phyloP scores from a whole-genome alignment of 768 basidiomycete genomes.

The Russula ochroleuca region DNA sequence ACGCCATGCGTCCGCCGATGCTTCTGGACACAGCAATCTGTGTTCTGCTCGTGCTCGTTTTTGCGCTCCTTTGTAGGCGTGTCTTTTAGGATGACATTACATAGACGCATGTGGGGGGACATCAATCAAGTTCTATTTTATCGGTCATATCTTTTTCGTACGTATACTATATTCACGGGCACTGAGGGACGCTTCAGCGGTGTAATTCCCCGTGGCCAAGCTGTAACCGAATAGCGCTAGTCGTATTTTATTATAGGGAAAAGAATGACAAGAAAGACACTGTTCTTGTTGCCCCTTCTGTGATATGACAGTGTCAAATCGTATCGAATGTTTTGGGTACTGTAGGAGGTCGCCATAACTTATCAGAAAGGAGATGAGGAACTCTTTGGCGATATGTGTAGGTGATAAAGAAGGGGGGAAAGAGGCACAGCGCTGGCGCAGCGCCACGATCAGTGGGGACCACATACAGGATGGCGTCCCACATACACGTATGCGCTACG shows the following conservation, averaged over 20 bases:
- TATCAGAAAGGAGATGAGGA: too few species aligned
- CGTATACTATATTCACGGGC: not conserved
- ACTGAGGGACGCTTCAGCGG: not conserved
- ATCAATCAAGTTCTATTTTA: conserved; percentile 4
- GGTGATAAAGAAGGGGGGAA: too few species aligned
- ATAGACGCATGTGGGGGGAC: conserved; percentile 1
- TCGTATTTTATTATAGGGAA: not conserved
- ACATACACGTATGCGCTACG: too few species aligned
- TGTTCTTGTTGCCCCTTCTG: too few species aligned
- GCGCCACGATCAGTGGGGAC: too few species aligned
- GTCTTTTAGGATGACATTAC: conserved; percentile 36
- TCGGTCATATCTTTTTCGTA: conserved; percentile 5
- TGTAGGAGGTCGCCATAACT: too few species aligned
- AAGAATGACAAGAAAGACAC: not conserved
- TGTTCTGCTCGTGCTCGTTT: conserved; percentile 61
- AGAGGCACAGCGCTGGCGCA: too few species aligned
- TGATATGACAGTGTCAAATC: too few species aligned
- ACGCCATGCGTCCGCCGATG: conserved; percentile 46
- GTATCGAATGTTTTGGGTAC: too few species aligned
- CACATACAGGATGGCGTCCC: too few species aligned
- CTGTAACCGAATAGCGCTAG: not conserved
- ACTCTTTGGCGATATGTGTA: too few species aligned
- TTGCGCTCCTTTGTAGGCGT: conserved; percentile 64
- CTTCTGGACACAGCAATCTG: conserved; percentile 72
- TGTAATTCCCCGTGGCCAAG: not conserved